Evolutionary conservation across 805 yeast species (phyloP).

Genomic region (Pichia gijzeniarum): DNA sequence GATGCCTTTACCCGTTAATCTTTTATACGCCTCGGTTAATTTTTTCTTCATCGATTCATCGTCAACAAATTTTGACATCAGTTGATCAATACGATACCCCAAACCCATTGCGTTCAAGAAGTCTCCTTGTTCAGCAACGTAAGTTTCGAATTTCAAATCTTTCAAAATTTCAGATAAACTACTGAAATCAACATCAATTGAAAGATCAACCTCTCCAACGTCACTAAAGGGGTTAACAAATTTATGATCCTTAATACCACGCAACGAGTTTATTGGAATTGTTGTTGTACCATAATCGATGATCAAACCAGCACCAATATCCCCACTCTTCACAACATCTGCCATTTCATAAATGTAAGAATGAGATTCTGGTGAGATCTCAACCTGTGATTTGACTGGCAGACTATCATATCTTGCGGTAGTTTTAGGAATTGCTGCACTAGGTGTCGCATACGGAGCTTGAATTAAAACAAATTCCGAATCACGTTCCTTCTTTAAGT

Average conservation of each 20-base stretch:
- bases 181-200: slow-evolving; percentile 77
- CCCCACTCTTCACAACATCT: slow-evolving; percentile 27
- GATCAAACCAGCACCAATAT: slow-evolving; percentile 58
- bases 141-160: slow-evolving; percentile 19
- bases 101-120: slow-evolving; percentile 75
- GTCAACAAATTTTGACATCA: slow-evolving; percentile 36
- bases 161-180: slow-evolving; percentile 40
- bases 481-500: slow-evolving; percentile 8
- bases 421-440: slow-evolving; percentile 49
- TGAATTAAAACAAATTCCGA: slow-evolving; percentile 49
- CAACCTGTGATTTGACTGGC: slow-evolving; percentile 54
- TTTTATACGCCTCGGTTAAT: slow-evolving; percentile 48
- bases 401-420: slow-evolving; percentile 46
- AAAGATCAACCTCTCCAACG: slow-evolving; percentile 77
- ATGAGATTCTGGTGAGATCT: slow-evolving; percentile 70
- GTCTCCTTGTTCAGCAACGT: slow-evolving; percentile 57
- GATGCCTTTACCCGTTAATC: slow-evolving; percentile 56
- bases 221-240: slow-evolving; percentile 67
- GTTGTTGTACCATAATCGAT: slow-evolving; percentile 72
- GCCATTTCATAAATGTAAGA: slow-evolving; percentile 49
- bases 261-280: slow-evolving; percentile 62
- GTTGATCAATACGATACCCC: slow-evolving; percentile 58
- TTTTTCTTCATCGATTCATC: slow-evolving; percentile 41
- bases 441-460: slow-evolving; percentile 54
- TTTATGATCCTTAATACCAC: slow-evolving; percentile 69